Conservation (phyloP, 768 basidiomycete genomes). For the Obba rivulosa region DNA sequence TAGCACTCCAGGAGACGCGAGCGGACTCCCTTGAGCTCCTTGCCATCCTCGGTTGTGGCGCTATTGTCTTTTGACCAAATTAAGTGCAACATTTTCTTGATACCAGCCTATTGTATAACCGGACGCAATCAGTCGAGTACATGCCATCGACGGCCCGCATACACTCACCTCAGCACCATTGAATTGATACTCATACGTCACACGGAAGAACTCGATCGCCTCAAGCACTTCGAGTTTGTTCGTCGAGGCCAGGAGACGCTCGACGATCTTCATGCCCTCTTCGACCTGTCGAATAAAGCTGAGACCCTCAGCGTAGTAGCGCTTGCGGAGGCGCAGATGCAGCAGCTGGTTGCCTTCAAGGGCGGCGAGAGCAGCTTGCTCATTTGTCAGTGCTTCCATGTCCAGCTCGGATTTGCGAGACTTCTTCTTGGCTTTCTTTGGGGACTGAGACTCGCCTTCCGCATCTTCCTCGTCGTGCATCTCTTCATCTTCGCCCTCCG, state of each 20-base stretch:
- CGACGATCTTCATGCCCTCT: slow-evolving; percentile 63
- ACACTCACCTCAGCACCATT: slow-evolving; percentile 62
- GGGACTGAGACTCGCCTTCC: slow-evolving; percentile 28
- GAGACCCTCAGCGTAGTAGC: slow-evolving; percentile 83
- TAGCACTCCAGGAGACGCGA: slow-evolving; percentile 88
- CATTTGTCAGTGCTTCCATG: slow-evolving; percentile 61
- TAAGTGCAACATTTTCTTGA: slow-evolving; percentile 94
- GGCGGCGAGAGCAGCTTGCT: slow-evolving; percentile 66
- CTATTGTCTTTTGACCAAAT: slow-evolving; percentile 96
- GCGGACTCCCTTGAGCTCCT: slow-evolving; percentile 84
- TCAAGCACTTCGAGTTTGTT: slow-evolving; percentile 82
- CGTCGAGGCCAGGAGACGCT: slow-evolving; percentile 78
- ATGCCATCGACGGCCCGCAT: not conserved
- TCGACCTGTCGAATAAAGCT: slow-evolving; percentile 73
- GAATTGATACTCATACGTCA: slow-evolving; percentile 77
- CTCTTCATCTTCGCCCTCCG: slow-evolving; percentile 28
- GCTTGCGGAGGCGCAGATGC: slow-evolving; percentile 68
- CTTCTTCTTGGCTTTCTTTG: slow-evolving; percentile 29
- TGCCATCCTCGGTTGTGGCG: slow-evolving; percentile 64
- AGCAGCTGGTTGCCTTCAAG: slow-evolving; percentile 62
- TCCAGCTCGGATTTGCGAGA: slow-evolving; percentile 69
- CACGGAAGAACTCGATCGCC: slow-evolving; percentile 85
- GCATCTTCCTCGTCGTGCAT: slow-evolving; percentile 34
- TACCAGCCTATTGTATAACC: slow-evolving; percentile 52
- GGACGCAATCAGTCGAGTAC: not conserved